Evolutionary conservation across 495 filamentous ascomycete species (phyloP), one percentile per base, ranked within the genome.

Genomic region (Tetracladium marchalianum): DNA sequence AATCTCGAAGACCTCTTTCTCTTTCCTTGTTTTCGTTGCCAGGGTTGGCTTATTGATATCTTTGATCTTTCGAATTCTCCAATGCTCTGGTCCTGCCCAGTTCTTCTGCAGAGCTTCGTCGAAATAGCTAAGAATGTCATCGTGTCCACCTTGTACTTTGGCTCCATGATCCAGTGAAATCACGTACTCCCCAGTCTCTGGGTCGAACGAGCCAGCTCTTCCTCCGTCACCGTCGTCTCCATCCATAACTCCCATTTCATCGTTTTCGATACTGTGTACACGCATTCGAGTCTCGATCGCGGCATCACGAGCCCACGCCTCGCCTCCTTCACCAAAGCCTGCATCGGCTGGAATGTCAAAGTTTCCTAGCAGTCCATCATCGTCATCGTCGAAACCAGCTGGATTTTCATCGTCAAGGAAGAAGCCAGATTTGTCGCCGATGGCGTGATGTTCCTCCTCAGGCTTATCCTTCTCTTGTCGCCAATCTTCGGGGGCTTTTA

Each of bases 81-180:
- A 99, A 65, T 99, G 93, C 61, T 99, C 93, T 33, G 92, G 92
- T 39, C 88, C 93, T n/a, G 86, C 87, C 92, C 92, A 99, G 62
- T 95, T 97, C 72, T 93, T 94, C 55, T 85, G 80, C 19, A 95
- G 67, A 8, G 90, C 89, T 56, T 95, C 82, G 63, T 99, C 92
- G 59, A 99, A 99, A 66, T 96, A 99, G 55, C 83, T 84, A 13
- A 99, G 75, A 44, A 99, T 95, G 56, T 95, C 89, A 50, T 96
- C 87, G 55, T 92, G 85, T 32, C 65, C 67, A 44, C 66, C 72
- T 47, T 73, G 70, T 36, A 78, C 73, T 27, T 62, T 72, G 39
- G 68, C 64, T 13, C 69, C 63, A 54, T 82, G 80, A 16, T 76
- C 76, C 63, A 94, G 76, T 8, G 84, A 82, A 12, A 94, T 72